These are phyloP conservation scores for Stachybotrys elegans DNA, from an alignment of 2,329 filamentous ascomycete species.

Conservation along the genomic window DNA sequence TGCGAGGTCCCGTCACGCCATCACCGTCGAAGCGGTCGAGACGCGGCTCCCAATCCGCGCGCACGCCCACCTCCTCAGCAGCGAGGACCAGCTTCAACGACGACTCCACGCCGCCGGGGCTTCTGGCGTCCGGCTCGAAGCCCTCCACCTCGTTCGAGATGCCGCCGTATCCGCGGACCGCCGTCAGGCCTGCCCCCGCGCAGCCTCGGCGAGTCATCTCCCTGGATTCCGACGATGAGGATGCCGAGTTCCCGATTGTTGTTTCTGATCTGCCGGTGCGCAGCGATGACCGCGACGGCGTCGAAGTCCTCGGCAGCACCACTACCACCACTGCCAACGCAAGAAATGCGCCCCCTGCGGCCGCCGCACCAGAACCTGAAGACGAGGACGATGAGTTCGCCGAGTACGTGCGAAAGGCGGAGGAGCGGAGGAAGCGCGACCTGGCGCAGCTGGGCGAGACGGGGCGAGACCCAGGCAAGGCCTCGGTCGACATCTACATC, in stretches of 20 bases:
- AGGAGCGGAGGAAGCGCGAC: slow-evolving; percentile 22
- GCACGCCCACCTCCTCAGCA: too few relatives aligned
- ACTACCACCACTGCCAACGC: neutral
- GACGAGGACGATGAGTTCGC: slow-evolving; percentile 38
- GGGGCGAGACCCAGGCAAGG: slow-evolving; percentile 14
- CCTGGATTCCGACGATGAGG: slow-evolving; percentile 24
- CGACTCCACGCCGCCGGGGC: slow-evolving; percentile 17
- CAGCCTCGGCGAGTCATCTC: slow-evolving; percentile 16
- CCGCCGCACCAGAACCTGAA: slow-evolving; percentile 16
- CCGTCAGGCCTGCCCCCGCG: neutral
- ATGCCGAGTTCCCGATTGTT: slow-evolving; percentile 5
- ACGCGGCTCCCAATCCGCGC: slow-evolving; percentile 13
- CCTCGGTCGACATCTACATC: slow-evolving; percentile 36
- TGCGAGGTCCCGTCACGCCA: slow-evolving; percentile 28
- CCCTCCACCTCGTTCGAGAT: slow-evolving; percentile 4
- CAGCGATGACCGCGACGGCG: slow-evolving; percentile 19
- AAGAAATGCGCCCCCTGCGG: slow-evolving; percentile 2
- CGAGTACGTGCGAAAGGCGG: slow-evolving; percentile 39
- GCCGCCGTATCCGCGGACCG: neutral
- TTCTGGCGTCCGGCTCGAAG: slow-evolving; percentile 9
- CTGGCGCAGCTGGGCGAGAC: too few relatives aligned
- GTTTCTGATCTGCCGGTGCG: slow-evolving; percentile 13
- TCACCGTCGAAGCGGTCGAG: slow-evolving; percentile 34
- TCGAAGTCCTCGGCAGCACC: slow-evolving; percentile 6
- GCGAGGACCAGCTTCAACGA: slow-evolving; percentile 11